Conservation (phyloP, 2,329 filamentous ascomycete species). For the Orbilia blumenaviensis region DNA sequence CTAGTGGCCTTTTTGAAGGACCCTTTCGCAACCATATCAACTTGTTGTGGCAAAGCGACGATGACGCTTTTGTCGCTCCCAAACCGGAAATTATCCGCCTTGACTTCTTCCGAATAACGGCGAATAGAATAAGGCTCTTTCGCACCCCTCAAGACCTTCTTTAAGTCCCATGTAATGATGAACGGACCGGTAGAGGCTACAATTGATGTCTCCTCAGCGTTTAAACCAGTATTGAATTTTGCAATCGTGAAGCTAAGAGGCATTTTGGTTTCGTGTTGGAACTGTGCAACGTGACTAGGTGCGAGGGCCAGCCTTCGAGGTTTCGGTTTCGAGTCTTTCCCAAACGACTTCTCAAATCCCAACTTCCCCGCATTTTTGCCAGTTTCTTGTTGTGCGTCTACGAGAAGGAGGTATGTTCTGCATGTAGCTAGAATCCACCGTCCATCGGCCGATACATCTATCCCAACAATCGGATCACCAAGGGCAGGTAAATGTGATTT, state of each 20-base stretch:
- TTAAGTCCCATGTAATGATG: conserved; percentile 94
- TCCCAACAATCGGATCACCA: conserved; percentile 90
- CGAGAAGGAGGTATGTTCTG: conserved; percentile 89
- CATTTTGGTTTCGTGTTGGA: conserved; percentile 92
- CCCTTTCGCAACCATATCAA: conserved; percentile 93
- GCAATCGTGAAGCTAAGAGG: conserved; percentile 88
- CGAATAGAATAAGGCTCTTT: conserved; percentile 97
- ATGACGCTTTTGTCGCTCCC: conserved; percentile 98
- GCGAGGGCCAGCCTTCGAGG: conserved; percentile 88
- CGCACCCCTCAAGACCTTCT: conserved; percentile 81
- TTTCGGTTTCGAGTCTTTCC: conserved; percentile 91
- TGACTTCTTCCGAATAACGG: conserved; percentile 92
- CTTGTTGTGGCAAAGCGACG: conserved; percentile 93
- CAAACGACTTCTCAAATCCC: conserved; percentile 94
- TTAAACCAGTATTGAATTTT: conserved; percentile 89
- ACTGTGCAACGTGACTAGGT: conserved; percentile 93
- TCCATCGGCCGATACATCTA: conserved; percentile 94
- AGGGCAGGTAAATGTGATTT: conserved; percentile 97
- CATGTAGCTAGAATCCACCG: conserved; percentile 96
- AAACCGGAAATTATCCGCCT: conserved; percentile 98
- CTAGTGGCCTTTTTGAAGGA: conserved; percentile 86
- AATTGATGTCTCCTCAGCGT: conserved; percentile 86
- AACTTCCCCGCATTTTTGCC: conserved; percentile 98
- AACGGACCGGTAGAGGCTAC: conserved; percentile 96
- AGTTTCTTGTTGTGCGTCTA: conserved; percentile 87